Evolutionary conservation across 257 asterid genomes (phyloP), one percentile per base, ranked within the genome.

Genomic region (Verbena officinalis): DNA sequence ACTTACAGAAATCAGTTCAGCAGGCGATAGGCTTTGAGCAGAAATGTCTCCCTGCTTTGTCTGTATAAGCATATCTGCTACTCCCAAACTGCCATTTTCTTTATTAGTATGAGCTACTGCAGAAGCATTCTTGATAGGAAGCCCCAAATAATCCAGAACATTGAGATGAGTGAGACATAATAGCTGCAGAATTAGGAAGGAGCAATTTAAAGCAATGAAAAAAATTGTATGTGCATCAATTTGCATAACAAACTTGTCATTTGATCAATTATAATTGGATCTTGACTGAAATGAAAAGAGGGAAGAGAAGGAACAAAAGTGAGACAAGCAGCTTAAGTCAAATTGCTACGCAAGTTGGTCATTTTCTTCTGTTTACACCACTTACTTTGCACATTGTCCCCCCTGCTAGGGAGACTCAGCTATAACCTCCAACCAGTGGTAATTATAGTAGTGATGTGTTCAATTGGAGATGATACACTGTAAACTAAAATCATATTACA

Each of bases 1-100:
- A 77, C 96, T 73, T 72, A 93, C 99, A 20, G 83, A 65, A 71
- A 84, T 79, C 83, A 90, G 69, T 55, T 90, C 96, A 33, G 56
- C 69, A 65, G 95, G 86, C 42, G 96, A 78, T 60, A 90, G 83
- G 44, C 81, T 77, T 34, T 65, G 71, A 7, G 82, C 79, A 17
- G 87, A 75, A 46, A 81, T 46, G 64, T 77, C 80, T 16, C 86
- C 83, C 76, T 69, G 71, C 78, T 75, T 61, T 38, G 79, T 83
- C 67, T 71, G 67, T 65, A 75, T 69, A 51, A 63, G 4, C 38
- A 69, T 63, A 55, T 78, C 84, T 55, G 60, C 74, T 46, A 45
- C 75, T 43, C 66, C 78, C 23, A 48, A 31, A 62, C 65, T 66
- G 63, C 43, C 79, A 16, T 46, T 70, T 49, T 58, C 79, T 75